Percentiles rank a stretch among this genome's conserved stretches.
Evolutionary conservation across 805 yeast species (phyloP).

Genomic region (Lipomyces lipofer): DNA sequence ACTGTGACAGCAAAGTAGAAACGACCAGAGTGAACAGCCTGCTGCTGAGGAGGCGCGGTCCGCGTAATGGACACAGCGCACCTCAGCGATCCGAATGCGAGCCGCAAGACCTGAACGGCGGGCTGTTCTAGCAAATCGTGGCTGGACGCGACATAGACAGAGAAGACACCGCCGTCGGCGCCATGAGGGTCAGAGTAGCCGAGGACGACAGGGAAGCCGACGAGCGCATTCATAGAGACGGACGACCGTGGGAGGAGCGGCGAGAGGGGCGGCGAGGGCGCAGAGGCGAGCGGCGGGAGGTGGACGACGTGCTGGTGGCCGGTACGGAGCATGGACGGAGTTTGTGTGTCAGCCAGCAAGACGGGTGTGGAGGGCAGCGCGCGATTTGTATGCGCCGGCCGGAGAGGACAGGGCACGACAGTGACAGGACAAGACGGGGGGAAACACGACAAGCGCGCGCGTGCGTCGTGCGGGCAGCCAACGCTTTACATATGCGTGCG

Average conservation of each 20-base stretch:
- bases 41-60: slow-evolving; percentile 15
- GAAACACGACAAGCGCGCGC: no score
- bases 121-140: slow-evolving; percentile 14
- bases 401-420: no score
- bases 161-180: slow-evolving; percentile 19
- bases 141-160: slow-evolving; percentile 21
- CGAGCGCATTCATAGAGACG: no score
- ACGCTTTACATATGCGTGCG: no score
- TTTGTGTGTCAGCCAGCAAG: not conserved
- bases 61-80: slow-evolving; percentile 22
- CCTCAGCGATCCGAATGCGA: slow-evolving; percentile 21
- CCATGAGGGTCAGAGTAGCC: slow-evolving; percentile 29
- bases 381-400: no score
- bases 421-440: no score
- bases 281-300: not conserved
- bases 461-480: no score
- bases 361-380: no score
- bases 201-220: slow-evolving; percentile 19
- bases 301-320: not conserved
- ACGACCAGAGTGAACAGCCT: slow-evolving; percentile 5
- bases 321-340: slow-evolving; percentile 1
- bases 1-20: slow-evolving; percentile 25
- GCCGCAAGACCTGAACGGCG: slow-evolving; percentile 7
- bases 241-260: slow-evolving; percentile 1
- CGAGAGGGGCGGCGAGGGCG: not conserved